Base-by-base conservation (phyloP, 1,284 basidiomycete species). In the Schizopora paradoxa region DNA sequence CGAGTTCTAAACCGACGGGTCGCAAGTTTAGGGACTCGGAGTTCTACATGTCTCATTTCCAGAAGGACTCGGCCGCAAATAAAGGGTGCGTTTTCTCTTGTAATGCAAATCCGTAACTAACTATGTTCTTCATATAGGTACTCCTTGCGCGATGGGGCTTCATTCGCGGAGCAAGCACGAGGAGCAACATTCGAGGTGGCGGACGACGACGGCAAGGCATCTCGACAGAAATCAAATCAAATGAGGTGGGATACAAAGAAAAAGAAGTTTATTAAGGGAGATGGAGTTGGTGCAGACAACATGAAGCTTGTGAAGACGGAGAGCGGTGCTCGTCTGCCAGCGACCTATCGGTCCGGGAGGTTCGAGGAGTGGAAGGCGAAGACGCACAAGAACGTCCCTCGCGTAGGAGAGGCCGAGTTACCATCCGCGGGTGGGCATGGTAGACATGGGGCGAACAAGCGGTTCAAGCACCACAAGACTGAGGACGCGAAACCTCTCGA, bases 301-400 rank as follows among this genome's bases (percentile, higher is more conserved):
- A 76, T 95, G 57, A 98, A 97, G 66, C 74, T 99, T 56, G 88
- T 99, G 55, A 83, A 80, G 53, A 93, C 92, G 1, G 96, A 99
- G 65, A 92, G 85, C 53, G 96, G 96, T 1, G 81, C 84, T 11
- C 81, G 88, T 39, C 72, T 99, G n/a, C 96, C 96, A 1, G 93
- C 93, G 0, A 84, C 83, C 5, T 99, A 93, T 68, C 86, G 90
- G 47, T 91, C 86, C 52, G 96, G 96, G 3, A 79, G 91, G 3
- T 99, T 90, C 62, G 91, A 96, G 44, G 91, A 95, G 60, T 99
- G 96, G 96, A 90, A 88, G 64, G 74, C 78, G 51, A 89, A 87
- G 66, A 80, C 73, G 46, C 79, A 77, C 26, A 66, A 80, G 6
- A 74, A 71, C 52, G 63, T 97, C 35, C 93, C 92, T 1, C 79